Conservation (phyloP, 164 flowering plant species). For the Magnolia changhungtana region DNA sequence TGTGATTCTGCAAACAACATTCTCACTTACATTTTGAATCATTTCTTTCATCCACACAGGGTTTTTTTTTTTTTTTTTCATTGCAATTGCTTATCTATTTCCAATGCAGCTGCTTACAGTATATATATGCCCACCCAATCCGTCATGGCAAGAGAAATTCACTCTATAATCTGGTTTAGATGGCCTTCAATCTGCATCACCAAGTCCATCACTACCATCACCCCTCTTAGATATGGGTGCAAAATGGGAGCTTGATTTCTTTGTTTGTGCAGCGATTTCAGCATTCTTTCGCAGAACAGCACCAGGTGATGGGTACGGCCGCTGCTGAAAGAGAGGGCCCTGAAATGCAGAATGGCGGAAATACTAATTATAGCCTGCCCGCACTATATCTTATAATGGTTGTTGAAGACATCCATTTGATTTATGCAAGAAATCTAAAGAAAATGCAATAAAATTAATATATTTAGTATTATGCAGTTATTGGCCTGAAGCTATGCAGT, state of each 20-base stretch:
- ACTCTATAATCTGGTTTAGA: neutral
- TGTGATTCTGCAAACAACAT: too few species aligned
- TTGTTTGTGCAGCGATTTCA: slow-evolving; percentile 75
- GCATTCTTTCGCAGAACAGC: slow-evolving; percentile 97
- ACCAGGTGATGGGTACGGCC: slow-evolving; percentile 99
- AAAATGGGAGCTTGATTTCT: slow-evolving; percentile 53
- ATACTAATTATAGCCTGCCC: neutral
- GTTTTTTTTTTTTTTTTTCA: too few species aligned
- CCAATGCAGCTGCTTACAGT: neutral
- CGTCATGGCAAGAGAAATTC: neutral
- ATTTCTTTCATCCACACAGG: too few species aligned
- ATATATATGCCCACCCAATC: neutral
- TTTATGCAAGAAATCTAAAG: neutral
- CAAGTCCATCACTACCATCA: slow-evolving; percentile 98
- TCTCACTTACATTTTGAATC: too few species aligned
- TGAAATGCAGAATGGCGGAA: slow-evolving; percentile 29
- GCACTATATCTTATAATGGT: neutral
- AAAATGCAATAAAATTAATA: too few species aligned
- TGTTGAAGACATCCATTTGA: neutral
- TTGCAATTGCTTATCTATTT: too few species aligned
- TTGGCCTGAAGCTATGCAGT: too few species aligned
- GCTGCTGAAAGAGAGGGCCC: slow-evolving; percentile 99
- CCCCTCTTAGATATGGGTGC: slow-evolving; percentile 81
- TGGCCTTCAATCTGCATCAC: slow-evolving; percentile 77
- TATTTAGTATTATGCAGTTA: too few species aligned